Base-by-base conservation (phyloP, 2,329 filamentous ascomycete genomes). In the Zalaria obscura region DNA sequence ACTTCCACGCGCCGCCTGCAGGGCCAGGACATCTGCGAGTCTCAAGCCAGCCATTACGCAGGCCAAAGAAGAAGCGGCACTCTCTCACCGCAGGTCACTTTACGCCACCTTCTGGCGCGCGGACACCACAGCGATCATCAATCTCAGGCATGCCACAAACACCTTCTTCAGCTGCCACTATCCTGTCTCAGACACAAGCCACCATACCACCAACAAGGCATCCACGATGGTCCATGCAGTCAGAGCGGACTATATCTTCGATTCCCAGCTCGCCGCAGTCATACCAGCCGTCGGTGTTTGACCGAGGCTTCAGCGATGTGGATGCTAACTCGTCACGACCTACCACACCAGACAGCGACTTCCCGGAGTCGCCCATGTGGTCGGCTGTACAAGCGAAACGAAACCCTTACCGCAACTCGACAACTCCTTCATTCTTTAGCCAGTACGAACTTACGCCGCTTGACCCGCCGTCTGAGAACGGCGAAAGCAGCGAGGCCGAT, bases 181-280 rank as follows among this genome's bases (percentile, higher is more conserved):
- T 80, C 10, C 73, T 86, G 39, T 76, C 78, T 5, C 78, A 75
- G 42, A 76, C 72, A 0, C 67, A 73, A 4, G 72, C 68, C 55
- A 81, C 66, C 54, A 75, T 68, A 50, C 73, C 66, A 56, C 69
- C 62, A 57, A 62, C 48, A 49, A 56, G 55, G 18, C 58, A 60
- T 28, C 69, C 74, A 45, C 72, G 78, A 40, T 88, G 80, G 75
- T 79, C 80, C 25, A 54, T 72, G 41, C 69, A 80, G 52, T 75
- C 78, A 0, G 70, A 70, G 36, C 65, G 69, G 38, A 83, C 6
- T 76, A 66, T 5, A 60, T 81, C 82, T 2, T 93, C 88, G 0
- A 71, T 81, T 2, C 80, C 87, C 2, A 87, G 80, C 51, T 95
- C 89, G 3, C 88, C 91, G 0, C 73, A 72, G 36, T 91, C 86